phyloP scores from a whole-genome alignment of 345 rosid species.

The Eucalyptus urophylla region DNA sequence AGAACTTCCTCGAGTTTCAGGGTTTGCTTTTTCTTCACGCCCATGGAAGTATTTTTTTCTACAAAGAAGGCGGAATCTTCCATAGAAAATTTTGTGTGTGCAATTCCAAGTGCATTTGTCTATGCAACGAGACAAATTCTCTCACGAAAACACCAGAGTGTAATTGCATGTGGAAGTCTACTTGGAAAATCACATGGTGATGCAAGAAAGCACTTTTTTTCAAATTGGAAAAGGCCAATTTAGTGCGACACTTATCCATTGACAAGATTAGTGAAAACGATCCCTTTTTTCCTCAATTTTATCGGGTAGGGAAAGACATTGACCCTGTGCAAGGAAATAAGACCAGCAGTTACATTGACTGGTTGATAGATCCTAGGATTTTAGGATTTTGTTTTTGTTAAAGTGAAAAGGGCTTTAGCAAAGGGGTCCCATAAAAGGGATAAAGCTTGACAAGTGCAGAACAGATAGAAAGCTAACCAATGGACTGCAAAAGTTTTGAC shows the following conservation, averaged over 20 bases:
- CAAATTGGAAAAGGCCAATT: background rate
- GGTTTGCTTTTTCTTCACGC: background rate
- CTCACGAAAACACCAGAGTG: background rate
- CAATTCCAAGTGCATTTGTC: background rate
- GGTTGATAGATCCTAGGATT: background rate
- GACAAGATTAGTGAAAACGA: background rate
- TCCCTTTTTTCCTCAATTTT: background rate
- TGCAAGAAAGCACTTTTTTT: background rate
- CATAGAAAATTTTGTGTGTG: background rate
- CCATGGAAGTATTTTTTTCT: background rate
- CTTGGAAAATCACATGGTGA: background rate
- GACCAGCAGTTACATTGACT: background rate
- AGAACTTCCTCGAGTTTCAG: background rate
- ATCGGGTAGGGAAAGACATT: background rate
- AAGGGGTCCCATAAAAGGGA: background rate
- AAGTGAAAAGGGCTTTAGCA: background rate
- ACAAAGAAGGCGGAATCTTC: background rate
- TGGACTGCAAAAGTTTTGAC: background rate
- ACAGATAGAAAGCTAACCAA: background rate
- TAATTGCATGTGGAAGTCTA: background rate
- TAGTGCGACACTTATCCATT: background rate
- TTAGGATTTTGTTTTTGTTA: background rate
- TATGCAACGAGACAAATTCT: background rate
- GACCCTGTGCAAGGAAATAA: background rate
- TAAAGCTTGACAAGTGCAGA: background rate